phyloP scores from a whole-genome alignment of 495 filamentous ascomycete genomes.

The Viridothelium virens region DNA sequence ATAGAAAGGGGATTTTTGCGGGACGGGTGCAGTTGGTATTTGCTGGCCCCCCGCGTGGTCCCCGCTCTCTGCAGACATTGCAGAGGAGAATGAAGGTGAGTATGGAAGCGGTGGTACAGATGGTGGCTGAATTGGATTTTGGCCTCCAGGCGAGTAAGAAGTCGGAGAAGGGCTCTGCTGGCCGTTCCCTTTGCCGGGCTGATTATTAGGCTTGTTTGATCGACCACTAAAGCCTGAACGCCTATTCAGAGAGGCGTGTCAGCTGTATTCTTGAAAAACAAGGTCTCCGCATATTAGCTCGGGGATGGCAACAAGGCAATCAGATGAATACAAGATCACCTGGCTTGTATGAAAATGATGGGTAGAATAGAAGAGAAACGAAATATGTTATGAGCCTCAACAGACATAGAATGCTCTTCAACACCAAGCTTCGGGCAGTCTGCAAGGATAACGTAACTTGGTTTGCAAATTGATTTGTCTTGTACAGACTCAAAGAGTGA shows the following conservation, averaged over 20 bases:
- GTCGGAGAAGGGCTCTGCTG: constrained; percentile 31
- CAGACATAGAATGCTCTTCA: background rate
- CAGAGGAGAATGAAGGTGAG: constrained; percentile 27
- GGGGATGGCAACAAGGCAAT: background rate
- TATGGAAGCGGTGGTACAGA: constrained; percentile 28
- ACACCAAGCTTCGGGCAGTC: background rate
- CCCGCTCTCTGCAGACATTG: constrained; percentile 11
- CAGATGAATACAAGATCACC: background rate
- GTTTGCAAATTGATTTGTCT: constrained; percentile 14
- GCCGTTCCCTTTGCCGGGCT: constrained; percentile 29
- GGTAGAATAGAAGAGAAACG: background rate
- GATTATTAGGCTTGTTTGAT: constrained; percentile 27
- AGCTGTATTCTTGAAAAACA: background rate
- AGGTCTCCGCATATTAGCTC: no score
- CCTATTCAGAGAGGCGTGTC: constrained; percentile 13
- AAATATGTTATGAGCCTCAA: background rate
- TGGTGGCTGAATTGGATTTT: constrained; percentile 20
- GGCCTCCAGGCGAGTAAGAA: constrained; percentile 17
- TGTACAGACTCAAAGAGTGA: background rate
- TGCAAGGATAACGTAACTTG: background rate
- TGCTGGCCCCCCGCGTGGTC: constrained; percentile 19
- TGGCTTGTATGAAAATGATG: background rate
- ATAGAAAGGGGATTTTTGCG: constrained; percentile 54
- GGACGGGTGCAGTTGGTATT: constrained; percentile 17
- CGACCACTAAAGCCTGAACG: constrained; percentile 28